Base-by-base conservation (phyloP, 768 basidiomycete species). In the Leucosporidium scottii region DNA sequence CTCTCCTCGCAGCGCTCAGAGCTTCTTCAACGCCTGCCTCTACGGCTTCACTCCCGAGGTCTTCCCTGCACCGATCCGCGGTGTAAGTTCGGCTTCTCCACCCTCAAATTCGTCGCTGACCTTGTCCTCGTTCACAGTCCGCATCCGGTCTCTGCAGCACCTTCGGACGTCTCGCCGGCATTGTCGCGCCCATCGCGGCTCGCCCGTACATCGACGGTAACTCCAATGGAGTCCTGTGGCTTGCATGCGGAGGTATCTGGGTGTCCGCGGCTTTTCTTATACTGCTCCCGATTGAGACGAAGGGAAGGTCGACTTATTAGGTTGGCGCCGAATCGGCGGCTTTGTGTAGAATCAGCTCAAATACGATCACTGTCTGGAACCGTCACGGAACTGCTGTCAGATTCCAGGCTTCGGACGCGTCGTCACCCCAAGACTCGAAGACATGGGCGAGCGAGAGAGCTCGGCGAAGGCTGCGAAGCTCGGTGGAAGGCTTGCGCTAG, bases 1-100 rank as follows among this genome's bases (percentile, higher is more conserved):
- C 51, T 10, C 17, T 2, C 7, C 51, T 53, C 23, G 10, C 51
- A 12, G n/a, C 10, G 51, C 51, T n/a, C 10, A 53, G 23, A 15
- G 13, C 30, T 44, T 59, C 20, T 59, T 36, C 34, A 59, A 59
- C 30, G 34, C 34, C 25, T 13, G 15, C 30, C n/a, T 59, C 34
- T 59, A 55, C 54, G 57, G 57, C 18, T 59, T 59, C 36, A 59
- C 57, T 3, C 57, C 57, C 18, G 57, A 59, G 23, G 57, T 59
- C 20, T 59, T 59, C 34, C 57, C 57, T 27, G 57, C 57, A 21
- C 57, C 57, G 8, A 39, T 59, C 21, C 57, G 57, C 3, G 57
- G 57, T 17, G 54, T 56, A 30, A 30, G 54, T 28, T 15, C 27
- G 12, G 6, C 30, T 17, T 28, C 54, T 17, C 4, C 28, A 4